Percentiles rank a stretch among this genome's conserved stretches.
Conservation (phyloP, 768 basidiomycete genomes). For the Naganishia vaughanmartiniae region DNA sequence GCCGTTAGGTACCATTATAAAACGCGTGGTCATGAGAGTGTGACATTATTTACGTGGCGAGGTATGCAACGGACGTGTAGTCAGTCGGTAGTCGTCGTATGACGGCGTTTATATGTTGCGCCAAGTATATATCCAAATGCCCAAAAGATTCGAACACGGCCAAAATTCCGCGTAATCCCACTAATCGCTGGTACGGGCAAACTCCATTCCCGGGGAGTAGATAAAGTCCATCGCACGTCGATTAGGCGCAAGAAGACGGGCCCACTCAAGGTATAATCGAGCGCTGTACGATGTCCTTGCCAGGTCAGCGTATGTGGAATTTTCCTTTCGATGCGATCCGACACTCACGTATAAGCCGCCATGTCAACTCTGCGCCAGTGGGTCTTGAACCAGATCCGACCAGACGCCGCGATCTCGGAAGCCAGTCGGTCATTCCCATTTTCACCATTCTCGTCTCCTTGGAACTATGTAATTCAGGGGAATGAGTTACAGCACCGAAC, state of each 20-base stretch:
- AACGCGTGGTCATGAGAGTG: too few relatives aligned
- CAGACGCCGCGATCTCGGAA: constrained; percentile 41
- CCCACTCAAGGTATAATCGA: constrained; percentile 51
- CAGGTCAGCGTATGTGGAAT: too few relatives aligned
- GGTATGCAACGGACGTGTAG: too few relatives aligned
- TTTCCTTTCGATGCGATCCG: neutral
- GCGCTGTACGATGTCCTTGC: constrained; percentile 36
- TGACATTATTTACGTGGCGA: too few relatives aligned
- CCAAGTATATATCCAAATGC: too few relatives aligned
- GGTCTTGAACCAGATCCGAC: constrained; percentile 39
- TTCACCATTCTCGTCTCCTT: constrained; percentile 30
- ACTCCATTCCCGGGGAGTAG: constrained; percentile 21
- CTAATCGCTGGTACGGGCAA: neutral
- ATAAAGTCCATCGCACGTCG: constrained; percentile 39
- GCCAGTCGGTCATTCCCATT: constrained; percentile 38
- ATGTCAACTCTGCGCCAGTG: constrained; percentile 48
- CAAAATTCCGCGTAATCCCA: too few relatives aligned
- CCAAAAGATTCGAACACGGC: too few relatives aligned
- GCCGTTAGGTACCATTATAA: too few relatives aligned
- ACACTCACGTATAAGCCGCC: constrained; percentile 35
- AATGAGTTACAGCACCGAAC: constrained; percentile 17
- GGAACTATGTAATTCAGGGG: constrained; percentile 30
- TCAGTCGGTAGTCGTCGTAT: too few relatives aligned
- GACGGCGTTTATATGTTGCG: too few relatives aligned
- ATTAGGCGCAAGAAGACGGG: constrained; percentile 39